These are phyloP conservation scores for Beauveria sp. DNA, from an alignment of 2,329 filamentous ascomycete genomes.

Conservation along the genomic window DNA sequence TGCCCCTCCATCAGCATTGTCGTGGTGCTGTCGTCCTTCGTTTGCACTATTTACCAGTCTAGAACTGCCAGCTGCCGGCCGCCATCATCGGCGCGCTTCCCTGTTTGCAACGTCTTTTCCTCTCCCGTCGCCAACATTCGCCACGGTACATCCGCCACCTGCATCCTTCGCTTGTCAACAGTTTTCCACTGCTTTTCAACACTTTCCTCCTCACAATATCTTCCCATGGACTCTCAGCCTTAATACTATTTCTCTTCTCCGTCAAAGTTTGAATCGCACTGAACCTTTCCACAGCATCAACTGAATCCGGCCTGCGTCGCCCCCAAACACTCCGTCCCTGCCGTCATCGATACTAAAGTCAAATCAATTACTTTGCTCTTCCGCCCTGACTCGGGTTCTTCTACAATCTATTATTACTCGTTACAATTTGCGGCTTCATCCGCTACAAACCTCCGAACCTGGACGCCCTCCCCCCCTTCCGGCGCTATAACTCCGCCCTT, in stretches of 20 bases:
- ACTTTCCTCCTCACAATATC: neutral
- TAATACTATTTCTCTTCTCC: too few relatives aligned
- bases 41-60: neutral
- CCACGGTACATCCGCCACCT: neutral
- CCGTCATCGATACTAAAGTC: neutral
- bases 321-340: neutral
- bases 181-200: neutral
- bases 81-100: neutral
- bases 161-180: neutral
- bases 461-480: neutral
- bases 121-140: neutral
- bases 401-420: neutral
- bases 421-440: neutral
- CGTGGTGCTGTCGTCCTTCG: neutral
- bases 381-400: neutral
- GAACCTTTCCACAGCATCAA: neutral
- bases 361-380: neutral
- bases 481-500: neutral
- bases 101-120: neutral
- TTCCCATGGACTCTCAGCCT: neutral
- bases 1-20: constrained; percentile 3
- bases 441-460: neutral
- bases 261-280: neutral
- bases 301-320: neutral
- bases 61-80: neutral